Evolutionary conservation across 768 basidiomycete genomes (phyloP).

Genomic region (Lentinula boryana): DNA sequence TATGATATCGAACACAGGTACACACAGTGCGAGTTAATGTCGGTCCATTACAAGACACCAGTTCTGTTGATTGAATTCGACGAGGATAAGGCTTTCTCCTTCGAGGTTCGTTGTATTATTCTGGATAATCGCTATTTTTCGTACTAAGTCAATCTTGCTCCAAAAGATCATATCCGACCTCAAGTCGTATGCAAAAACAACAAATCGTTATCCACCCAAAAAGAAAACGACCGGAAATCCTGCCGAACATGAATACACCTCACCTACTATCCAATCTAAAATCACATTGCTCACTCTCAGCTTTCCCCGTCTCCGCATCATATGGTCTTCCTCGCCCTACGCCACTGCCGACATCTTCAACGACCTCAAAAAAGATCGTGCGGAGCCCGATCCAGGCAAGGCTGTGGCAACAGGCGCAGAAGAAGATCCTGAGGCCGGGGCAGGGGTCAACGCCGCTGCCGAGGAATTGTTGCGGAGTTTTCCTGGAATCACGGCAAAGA

Average conservation of each 20-base stretch:
- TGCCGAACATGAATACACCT: constrained; percentile 26
- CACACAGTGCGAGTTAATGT: constrained; percentile 97
- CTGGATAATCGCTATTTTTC: neutral
- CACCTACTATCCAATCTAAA: constrained; percentile 77
- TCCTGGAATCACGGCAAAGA: constrained; percentile 83
- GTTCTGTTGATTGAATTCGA: constrained; percentile 95
- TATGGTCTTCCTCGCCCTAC: constrained; percentile 97
- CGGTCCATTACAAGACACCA: constrained; percentile 90
- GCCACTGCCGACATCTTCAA: constrained; percentile 88
- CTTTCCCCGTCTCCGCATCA: constrained; percentile 88
- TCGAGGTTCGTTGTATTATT: constrained; percentile 54
- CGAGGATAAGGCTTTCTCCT: constrained; percentile 90
- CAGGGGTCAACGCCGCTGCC: constrained; percentile 65
- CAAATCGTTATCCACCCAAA: constrained; percentile 49
- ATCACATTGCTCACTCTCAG: constrained; percentile 83
- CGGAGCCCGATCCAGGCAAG: constrained; percentile 73
- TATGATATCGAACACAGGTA: constrained; percentile 48
- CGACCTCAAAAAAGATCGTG: constrained; percentile 76
- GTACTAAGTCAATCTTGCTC: neutral
- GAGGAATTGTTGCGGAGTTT: constrained; percentile 80
- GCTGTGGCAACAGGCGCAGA: constrained; percentile 82
- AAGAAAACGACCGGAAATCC: constrained; percentile 29
- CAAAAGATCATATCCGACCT: constrained; percentile 54
- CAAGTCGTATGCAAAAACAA: constrained; percentile 62
- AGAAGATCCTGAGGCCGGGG: constrained; percentile 56